Base-by-base conservation (phyloP, 192 early-diverging fungal genomes). In the Geranomyces variabilis region DNA sequence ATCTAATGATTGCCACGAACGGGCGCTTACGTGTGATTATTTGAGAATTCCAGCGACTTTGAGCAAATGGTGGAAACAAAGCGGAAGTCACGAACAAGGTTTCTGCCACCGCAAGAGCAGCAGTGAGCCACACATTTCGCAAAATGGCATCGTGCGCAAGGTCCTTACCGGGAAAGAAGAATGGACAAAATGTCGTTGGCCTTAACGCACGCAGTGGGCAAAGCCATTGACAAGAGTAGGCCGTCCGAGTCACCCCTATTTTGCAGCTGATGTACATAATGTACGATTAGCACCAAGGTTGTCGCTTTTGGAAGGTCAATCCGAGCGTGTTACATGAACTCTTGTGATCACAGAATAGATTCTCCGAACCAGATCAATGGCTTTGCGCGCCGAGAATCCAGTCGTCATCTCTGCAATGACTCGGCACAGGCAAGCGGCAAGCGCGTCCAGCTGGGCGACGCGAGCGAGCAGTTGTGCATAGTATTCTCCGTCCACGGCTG, bases 41-140 rank as follows among this genome's bases (percentile, higher is more conserved):
- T 19, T 48, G 66, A 67, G 24, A 67, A 22, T 13, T 67, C 66
- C 19, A 67, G 28, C 0, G 68, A 29, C 34, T 70, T 70, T 24
- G 41, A 24, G 3, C 55, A 58, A 26, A 70, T 70, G 12, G 51
- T 70, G 17, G n/a, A 60, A 17, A 43, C 55, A 21, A 68, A 56
- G 22, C 58, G 58, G 58, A 60, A 60, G 31, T 60, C 58, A 17
- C 29, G 58, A 33, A 60, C 22, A 29, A 60, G 22, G 58, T 34
- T 34, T 19, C 51, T 53, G 51, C 6, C 24, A 41, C 36, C 36
- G 51, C 3, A 53, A 53, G 17, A 15, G 24, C n/a, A 47, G 19
- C 46, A 47, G 46, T 13, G 12, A 47, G 46, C 10, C 46, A 47
- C 46, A 47, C n/a, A n/a, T n/a, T n/a, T n/a, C n/a, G n/a, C n/a